Base-by-base conservation (phyloP, 805 yeast species). In the Debaryomyces maramus region DNA sequence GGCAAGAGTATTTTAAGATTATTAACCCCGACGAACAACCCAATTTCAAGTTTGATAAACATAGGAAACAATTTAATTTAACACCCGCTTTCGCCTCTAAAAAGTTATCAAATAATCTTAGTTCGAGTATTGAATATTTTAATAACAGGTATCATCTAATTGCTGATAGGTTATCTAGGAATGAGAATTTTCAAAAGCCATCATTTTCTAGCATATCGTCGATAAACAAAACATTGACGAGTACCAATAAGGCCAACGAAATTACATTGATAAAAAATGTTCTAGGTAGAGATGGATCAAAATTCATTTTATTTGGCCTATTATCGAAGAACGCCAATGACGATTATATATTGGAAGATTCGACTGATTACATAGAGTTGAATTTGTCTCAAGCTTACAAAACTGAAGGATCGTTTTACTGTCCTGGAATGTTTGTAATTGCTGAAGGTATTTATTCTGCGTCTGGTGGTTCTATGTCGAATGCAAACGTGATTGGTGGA, bases 401-500 rank as follows among this genome's bases (percentile, higher is more conserved):
- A 32, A 75, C 85, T 1, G 70, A 70, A 3, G 88, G 83, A 0
- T 73, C 83, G 6, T 90, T 78, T 52, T 83, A 78, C 52, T 78
- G 82, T 3, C 72, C 78, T 0, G 98, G 99, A 2, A 81, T 84
- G 68, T 80, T 84, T 50, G 78, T 88, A 0, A 63, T 91, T 2
- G 83, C 85, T 38, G 95, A 88, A 54, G 99, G 99, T 13, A 79
- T 87, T 13, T 88, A 88, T 56, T 79, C 82, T 11, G 81, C 83
- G 3, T 76, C 80, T 13, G 80, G 82, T 2, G 80, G 75, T 34
- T 52, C 65, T 7, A 52, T 59, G 32, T 57, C 58, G 38, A 55
- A 56, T 21, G 45, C 54, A 16, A 57, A 58, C 14, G 59, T 56
- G 21, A 57, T 66, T 22, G 65, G 70, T 20, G 75, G 75, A 3